Percentiles rank a stretch among this genome's conserved stretches.
Conservation (phyloP, 192 early-diverging fungal species). For the Piromyces sp. region DNA sequence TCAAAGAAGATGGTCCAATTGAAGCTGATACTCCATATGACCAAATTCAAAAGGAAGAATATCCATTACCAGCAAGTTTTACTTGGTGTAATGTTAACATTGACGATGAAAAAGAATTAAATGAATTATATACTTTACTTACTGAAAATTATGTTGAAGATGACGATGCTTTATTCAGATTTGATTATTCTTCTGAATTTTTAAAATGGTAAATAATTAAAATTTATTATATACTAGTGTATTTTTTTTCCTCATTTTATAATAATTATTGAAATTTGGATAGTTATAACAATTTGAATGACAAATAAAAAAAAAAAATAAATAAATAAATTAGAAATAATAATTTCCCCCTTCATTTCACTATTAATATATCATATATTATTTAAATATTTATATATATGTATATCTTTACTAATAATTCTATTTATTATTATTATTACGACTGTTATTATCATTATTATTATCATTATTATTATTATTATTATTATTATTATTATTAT, state of each 20-base stretch:
- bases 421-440: background rate
- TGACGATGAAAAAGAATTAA: constrained; percentile 48
- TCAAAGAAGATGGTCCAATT: constrained; percentile 60
- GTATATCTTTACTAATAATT: background rate
- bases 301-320: no score
- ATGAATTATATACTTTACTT: constrained; percentile 75
- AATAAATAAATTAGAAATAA: no score
- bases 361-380: no score
- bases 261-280: no score
- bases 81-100: constrained; percentile 77
- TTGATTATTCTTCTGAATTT: constrained; percentile 85
- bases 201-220: constrained; percentile 56
- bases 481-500: no score
- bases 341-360: no score
- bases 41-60: constrained; percentile 65
- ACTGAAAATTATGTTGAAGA: constrained; percentile 95
- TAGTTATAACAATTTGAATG: no score
- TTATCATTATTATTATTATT: no score
- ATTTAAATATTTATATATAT: no score
- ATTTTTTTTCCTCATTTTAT: no score
- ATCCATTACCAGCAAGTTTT: constrained; percentile 72
- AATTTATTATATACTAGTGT: no score
- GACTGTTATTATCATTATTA: background rate
- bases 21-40: constrained; percentile 54
- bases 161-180: constrained; percentile 85